These are phyloP conservation scores for Hibiscus mutabilis DNA, from an alignment of 345 rosid genomes.

Conservation along the genomic window DNA sequence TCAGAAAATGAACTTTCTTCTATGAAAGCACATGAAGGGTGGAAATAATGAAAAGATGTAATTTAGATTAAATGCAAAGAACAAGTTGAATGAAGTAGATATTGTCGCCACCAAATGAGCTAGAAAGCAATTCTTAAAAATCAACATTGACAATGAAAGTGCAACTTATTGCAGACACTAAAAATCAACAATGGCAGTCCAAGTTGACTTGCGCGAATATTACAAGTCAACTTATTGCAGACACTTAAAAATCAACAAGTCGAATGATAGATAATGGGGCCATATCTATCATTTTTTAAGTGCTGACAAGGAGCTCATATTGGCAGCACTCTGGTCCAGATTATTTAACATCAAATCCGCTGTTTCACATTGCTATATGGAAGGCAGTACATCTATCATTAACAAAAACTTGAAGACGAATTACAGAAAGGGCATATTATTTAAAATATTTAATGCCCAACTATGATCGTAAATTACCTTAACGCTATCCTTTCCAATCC, in stretches of 20 bases:
- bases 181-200: neutral
- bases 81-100: neutral
- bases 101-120: neutral
- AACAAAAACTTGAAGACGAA: neutral
- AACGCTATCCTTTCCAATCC: neutral
- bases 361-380: neutral
- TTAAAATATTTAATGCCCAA: neutral
- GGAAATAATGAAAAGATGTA: neutral
- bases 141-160: neutral
- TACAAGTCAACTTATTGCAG: neutral
- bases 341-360: too few species aligned
- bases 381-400: neutral
- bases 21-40: neutral
- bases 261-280: neutral
- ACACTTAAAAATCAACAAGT: neutral
- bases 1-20: neutral
- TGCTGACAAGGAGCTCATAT: neutral
- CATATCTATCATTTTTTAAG: neutral
- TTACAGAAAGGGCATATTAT: neutral
- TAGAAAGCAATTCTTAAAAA: neutral
- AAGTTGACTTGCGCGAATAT: neutral
- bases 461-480: constrained; percentile 48
- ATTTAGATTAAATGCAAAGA: neutral
- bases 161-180: neutral
- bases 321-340: neutral